A percentile compares a stretch with the other conserved stretches of the same genome.
These are phyloP conservation scores for Rhizophora apiculata DNA, from an alignment of 345 rosid genomes.

Conservation along the genomic window DNA sequence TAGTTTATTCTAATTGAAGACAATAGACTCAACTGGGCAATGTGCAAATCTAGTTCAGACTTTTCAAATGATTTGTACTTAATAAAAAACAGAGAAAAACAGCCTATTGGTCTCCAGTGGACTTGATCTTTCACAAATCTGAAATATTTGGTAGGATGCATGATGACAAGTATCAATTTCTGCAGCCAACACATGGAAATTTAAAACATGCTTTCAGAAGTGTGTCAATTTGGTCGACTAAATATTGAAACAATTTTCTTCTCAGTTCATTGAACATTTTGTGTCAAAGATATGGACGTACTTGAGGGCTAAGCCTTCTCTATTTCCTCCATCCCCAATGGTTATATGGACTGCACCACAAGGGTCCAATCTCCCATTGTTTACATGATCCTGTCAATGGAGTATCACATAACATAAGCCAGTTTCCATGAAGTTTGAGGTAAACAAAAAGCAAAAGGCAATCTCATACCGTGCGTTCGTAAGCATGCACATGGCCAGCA, in stretches of 20 bases:
- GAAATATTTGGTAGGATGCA: too few species aligned
- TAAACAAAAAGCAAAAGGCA: background rate
- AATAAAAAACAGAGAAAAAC: too few species aligned
- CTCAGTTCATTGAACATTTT: background rate
- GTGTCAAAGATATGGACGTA: slow-evolving; percentile 25
- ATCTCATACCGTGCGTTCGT: slow-evolving; percentile 71
- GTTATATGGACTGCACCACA: slow-evolving; percentile 87
- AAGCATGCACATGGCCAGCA: slow-evolving; percentile 96
- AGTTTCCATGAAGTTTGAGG: slow-evolving; percentile 15
- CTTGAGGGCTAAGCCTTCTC: slow-evolving; percentile 85
- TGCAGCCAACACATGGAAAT: too few species aligned
- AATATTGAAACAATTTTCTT: too few species aligned
- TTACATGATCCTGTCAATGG: slow-evolving; percentile 59
- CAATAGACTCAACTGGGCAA: background rate
- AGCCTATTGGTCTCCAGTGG: background rate
- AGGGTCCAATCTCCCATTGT: slow-evolving; percentile 56
- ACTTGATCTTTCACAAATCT: background rate
- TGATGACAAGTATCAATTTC: too few species aligned
- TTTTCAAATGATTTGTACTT: too few species aligned
- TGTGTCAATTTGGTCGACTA: background rate
- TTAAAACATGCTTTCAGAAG: background rate
- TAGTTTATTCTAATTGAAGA: background rate
- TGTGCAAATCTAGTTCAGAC: background rate
- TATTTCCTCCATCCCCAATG: slow-evolving; percentile 92
- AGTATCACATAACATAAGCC: slow-evolving; percentile 9